Conservation (phyloP, 1,139 yeast species). For the Yamadazyma sp. region DNA sequence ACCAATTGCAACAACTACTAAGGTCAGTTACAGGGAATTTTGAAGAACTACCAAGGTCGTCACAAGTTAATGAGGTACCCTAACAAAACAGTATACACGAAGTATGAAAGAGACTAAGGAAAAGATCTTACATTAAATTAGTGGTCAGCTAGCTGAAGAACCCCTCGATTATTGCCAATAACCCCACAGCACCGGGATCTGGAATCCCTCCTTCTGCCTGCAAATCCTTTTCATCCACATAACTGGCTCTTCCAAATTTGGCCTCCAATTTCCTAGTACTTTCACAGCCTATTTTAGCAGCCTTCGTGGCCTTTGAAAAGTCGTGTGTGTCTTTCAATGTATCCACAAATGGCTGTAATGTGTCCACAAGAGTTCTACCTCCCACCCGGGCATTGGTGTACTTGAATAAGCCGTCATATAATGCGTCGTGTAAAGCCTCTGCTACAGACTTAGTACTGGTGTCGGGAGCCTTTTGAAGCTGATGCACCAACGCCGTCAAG, state of each 20-base stretch:
- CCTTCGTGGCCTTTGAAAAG: slow-evolving; percentile 57
- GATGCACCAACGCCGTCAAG: slow-evolving; percentile 46
- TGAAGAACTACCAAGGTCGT: too few relatives aligned
- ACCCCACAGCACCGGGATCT: slow-evolving; percentile 92
- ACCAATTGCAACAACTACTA: slow-evolving; percentile 1
- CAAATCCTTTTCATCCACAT: slow-evolving; percentile 66
- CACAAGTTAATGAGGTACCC: too few relatives aligned
- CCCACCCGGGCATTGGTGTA: slow-evolving; percentile 89
- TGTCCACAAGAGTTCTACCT: slow-evolving; percentile 87
- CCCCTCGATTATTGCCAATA: slow-evolving; percentile 67
- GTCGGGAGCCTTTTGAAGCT: slow-evolving; percentile 31
- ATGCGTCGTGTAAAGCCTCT: slow-evolving; percentile 32
- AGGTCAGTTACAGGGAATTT: slow-evolving; percentile 1
- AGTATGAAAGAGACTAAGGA: too few relatives aligned
- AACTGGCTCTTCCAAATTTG: slow-evolving; percentile 90
- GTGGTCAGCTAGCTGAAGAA: slow-evolving; percentile 23
- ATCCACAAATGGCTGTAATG: slow-evolving; percentile 82
- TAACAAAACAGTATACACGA: too few relatives aligned
- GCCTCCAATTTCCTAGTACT: slow-evolving; percentile 74
- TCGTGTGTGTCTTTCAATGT: slow-evolving; percentile 51
- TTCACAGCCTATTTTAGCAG: slow-evolving; percentile 76
- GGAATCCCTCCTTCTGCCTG: slow-evolving; percentile 64
- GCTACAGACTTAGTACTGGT: slow-evolving; percentile 33
- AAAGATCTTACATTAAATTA: too few relatives aligned
- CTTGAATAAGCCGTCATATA: slow-evolving; percentile 50